phyloP scores from a whole-genome alignment of 2,329 filamentous ascomycete species.

The Penicillium hordei region DNA sequence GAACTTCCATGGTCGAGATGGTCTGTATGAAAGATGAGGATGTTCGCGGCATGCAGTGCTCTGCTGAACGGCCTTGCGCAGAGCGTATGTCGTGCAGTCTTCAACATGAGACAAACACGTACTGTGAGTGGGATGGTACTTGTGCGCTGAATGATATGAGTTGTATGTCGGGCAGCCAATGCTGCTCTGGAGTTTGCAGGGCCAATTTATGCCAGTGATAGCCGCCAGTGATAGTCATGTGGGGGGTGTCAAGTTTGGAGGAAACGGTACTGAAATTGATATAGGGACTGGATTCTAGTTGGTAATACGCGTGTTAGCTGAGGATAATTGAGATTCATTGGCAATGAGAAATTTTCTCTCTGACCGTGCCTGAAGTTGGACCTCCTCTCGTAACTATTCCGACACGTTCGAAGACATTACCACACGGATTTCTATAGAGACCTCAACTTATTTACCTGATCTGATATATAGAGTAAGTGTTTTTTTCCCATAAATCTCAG shows the following conservation, averaged over 20 bases:
- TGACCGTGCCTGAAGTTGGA: neutral
- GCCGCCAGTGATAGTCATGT: neutral
- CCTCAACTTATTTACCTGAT: neutral
- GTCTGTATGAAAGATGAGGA: slow-evolving; percentile 1
- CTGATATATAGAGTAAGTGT: neutral
- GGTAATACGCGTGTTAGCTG: neutral
- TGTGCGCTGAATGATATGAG: neutral
- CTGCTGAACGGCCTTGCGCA: neutral
- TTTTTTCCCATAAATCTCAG: neutral
- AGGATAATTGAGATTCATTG: neutral
- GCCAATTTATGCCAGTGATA: neutral
- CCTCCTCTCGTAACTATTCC: neutral
- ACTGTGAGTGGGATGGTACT: slow-evolving; percentile 1
- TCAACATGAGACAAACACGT: neutral
- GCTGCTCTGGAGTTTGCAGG: slow-evolving; percentile 1
- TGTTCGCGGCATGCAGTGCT: neutral
- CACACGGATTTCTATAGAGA: neutral
- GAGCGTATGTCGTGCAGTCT: neutral
- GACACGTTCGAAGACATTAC: neutral
- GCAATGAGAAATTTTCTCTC: neutral
- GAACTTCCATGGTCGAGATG: neutral
- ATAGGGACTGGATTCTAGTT: neutral
- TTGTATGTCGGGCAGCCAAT: neutral
- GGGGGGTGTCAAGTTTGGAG: neutral
- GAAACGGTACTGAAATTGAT: neutral